Percentiles rank a stretch among this genome's conserved stretches.
These are phyloP conservation scores for Tylopilus orsonianus DNA, from an alignment of 1,284 basidiomycete genomes.

Conservation along the genomic window DNA sequence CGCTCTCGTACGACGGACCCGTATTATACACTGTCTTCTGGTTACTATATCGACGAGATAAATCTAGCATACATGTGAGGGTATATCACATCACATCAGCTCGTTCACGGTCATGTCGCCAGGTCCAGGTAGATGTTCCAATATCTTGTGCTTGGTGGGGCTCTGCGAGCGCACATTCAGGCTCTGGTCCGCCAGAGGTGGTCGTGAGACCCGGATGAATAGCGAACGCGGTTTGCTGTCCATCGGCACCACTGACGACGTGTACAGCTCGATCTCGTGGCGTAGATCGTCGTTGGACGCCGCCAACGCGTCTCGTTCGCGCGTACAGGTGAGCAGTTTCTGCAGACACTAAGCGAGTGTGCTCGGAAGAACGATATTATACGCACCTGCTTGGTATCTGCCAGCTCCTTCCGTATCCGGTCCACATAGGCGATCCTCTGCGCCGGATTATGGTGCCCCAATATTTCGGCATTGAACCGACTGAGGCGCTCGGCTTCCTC, in stretches of 20 bases:
- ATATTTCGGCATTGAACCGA: conserved; percentile 74
- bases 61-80: conserved; percentile 12
- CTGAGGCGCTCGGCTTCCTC: conserved; percentile 66
- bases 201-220: conserved; percentile 60
- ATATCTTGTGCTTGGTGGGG: conserved; percentile 18
- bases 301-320: conserved; percentile 52
- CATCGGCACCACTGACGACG: conserved; percentile 56
- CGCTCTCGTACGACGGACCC: too few species aligned
- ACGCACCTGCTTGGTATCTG: conserved; percentile 68
- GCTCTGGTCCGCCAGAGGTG: conserved; percentile 50
- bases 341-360: conserved; percentile 28
- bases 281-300: conserved; percentile 53
- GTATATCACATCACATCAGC: conserved; percentile 42
- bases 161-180: conserved; percentile 33
- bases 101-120: conserved; percentile 63
- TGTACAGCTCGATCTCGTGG: conserved; percentile 69
- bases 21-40: too few species aligned
- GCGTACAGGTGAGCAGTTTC: conserved; percentile 55
- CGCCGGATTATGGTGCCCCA: conserved; percentile 71
- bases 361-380: background rate
- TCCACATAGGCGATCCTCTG: conserved; percentile 77
- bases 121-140: conserved; percentile 34
- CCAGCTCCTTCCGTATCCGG: conserved; percentile 64
- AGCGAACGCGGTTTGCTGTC: conserved; percentile 61
- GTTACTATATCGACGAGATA: conserved; percentile 11